These are phyloP conservation scores for Microsporum canis DNA, from an alignment of 2,329 filamentous ascomycete genomes.

Conservation along the genomic window DNA sequence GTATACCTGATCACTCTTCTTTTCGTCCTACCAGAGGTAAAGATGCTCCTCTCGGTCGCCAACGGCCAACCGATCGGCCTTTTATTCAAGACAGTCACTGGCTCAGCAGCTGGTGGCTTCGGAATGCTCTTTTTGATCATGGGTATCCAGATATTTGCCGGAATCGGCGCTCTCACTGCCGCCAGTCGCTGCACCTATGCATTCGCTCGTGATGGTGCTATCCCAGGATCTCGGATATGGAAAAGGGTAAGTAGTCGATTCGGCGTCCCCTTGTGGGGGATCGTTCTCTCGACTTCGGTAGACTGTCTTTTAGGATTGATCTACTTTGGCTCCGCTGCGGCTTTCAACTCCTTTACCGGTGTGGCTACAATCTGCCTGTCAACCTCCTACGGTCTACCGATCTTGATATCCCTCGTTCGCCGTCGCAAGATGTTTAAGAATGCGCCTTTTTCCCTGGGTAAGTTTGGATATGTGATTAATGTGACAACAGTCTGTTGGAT, in stretches of 20 bases:
- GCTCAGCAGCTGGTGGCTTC: conserved; percentile 61
- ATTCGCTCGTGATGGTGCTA: conserved; percentile 63
- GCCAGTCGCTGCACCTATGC: conserved; percentile 64
- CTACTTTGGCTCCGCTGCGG: conserved; percentile 65
- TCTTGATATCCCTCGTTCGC: conserved; percentile 57
- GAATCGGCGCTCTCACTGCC: conserved; percentile 62
- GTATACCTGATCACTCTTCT: conserved; percentile 62
- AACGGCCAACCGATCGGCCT: conserved; percentile 66
- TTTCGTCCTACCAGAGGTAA: conserved; percentile 61
- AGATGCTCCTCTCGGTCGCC: conserved; percentile 51
- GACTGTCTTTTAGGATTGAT: conserved; percentile 64
- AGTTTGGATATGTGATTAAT: conserved; percentile 59
- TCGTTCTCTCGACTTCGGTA: conserved; percentile 56
- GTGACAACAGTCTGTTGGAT: conserved; percentile 60
- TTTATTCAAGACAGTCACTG: conserved; percentile 64
- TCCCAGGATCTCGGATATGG: conserved; percentile 59
- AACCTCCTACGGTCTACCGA: conserved; percentile 64
- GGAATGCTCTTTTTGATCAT: conserved; percentile 64
- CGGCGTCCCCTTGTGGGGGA: conserved; percentile 58
- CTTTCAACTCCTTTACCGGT: conserved; percentile 69
- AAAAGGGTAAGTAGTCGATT: conserved; percentile 52
- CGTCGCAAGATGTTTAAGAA: conserved; percentile 54
- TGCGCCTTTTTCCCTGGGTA: conserved; percentile 58
- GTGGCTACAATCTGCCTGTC: conserved; percentile 70
- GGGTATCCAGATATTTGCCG: conserved; percentile 66